These are phyloP conservation scores for Sugiyamaella americana DNA, from an alignment of 805 yeast species.

Conservation along the genomic window DNA sequence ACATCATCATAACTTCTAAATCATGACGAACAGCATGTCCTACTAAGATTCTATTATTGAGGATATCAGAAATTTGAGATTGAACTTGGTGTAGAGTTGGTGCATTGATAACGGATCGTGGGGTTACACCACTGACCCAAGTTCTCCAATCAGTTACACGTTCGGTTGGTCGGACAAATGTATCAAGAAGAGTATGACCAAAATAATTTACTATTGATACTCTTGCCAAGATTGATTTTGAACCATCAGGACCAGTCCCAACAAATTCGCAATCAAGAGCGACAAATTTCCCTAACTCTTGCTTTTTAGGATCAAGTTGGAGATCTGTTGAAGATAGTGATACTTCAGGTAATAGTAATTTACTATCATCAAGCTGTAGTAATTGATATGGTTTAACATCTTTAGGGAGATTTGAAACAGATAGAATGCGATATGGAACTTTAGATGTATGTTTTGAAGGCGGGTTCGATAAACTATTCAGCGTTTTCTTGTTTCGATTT, in stretches of 20 bases:
- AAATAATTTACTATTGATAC: slow-evolving; percentile 81
- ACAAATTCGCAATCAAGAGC: slow-evolving; percentile 95
- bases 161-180: slow-evolving; percentile 68
- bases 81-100: slow-evolving; percentile 64
- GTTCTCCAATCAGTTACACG: slow-evolving; percentile 88
- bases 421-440: too few relatives aligned
- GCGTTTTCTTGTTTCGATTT: too few relatives aligned
- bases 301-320: slow-evolving; percentile 4
- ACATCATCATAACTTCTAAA: slow-evolving; percentile 55
- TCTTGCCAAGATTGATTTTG: slow-evolving; percentile 65
- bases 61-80: slow-evolving; percentile 43
- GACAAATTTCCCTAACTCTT: slow-evolving; percentile 59
- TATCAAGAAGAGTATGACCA: slow-evolving; percentile 67
- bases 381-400: not conserved
- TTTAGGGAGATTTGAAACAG: not conserved
- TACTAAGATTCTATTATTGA: slow-evolving; percentile 47
- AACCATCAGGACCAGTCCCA: slow-evolving; percentile 75
- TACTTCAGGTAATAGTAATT: not conserved
- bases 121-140: slow-evolving; percentile 81
- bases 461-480: too few relatives aligned
- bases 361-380: not conserved
- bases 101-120: slow-evolving; percentile 63
- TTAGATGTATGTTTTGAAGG: too few relatives aligned
- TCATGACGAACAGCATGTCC: slow-evolving; percentile 88
- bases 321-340: not conserved